Percentiles rank a stretch among this genome's conserved stretches.
These are phyloP conservation scores for Rhododendron vialii DNA, from an alignment of 148 eudicot genomes.

Conservation along the genomic window DNA sequence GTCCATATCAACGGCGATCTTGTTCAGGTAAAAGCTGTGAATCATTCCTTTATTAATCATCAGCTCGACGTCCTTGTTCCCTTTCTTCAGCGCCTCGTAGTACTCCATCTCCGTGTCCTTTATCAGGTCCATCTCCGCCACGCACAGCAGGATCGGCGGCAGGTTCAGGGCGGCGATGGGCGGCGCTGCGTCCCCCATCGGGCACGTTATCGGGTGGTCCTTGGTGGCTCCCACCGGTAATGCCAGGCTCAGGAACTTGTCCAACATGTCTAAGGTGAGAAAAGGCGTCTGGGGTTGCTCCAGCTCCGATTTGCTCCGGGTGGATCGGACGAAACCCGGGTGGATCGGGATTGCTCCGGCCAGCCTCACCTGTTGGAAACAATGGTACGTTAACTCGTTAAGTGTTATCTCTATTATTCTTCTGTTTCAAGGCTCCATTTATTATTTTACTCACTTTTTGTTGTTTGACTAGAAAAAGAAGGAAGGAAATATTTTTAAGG, in stretches of 20 bases:
- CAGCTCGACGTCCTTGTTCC: conserved; percentile 48
- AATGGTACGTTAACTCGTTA: too few relatives aligned
- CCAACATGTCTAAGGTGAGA: conserved; percentile 72
- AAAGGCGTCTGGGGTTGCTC: conserved; percentile 77
- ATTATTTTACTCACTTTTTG: too few relatives aligned
- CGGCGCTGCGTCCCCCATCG: conserved; percentile 66
- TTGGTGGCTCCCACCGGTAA: conserved; percentile 63
- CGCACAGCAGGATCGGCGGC: conserved; percentile 58
- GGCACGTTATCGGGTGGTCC: conserved; percentile 74
- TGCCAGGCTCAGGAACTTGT: conserved; percentile 59
- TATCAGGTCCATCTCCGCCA: conserved; percentile 72
- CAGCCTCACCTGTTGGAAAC: conserved; percentile 16
- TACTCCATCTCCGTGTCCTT: conserved; percentile 79
- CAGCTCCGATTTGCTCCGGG: conserved; percentile 64
- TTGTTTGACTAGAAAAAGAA: too few relatives aligned
- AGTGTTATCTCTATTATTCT: too few relatives aligned
- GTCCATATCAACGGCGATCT: conserved; percentile 59
- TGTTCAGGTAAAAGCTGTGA: conserved; percentile 73
- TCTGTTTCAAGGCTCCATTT: too few relatives aligned
- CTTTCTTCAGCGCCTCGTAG: conserved; percentile 61
- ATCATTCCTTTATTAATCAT: conserved; percentile 46
- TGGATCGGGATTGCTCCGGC: conserved; percentile 67
- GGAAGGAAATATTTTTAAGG: too few relatives aligned
- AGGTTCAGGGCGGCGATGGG: conserved; percentile 34
- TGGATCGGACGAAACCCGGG: conserved; percentile 57